Evolutionary conservation across 192 early-diverging fungal genomes (phyloP), one percentile per base, ranked within the genome.

Genomic region (Podila epigama): DNA sequence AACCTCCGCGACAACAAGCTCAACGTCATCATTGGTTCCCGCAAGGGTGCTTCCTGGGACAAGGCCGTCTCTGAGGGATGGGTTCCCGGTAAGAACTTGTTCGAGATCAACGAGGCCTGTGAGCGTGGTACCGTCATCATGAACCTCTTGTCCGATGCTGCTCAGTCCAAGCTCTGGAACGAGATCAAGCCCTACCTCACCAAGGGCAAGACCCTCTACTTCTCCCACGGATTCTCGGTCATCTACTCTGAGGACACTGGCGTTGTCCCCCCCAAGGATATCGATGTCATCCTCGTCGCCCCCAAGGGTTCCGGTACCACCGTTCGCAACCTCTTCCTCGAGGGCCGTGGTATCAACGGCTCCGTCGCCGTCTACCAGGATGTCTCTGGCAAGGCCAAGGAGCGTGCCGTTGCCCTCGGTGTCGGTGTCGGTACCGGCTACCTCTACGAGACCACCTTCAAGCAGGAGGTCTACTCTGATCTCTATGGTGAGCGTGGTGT

Each of bases 121-220:
- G 82, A 95, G 63, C 94, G 95, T 87, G 97, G 94, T 67, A 89
- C 91, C 71, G 88, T 98, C 79, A 88, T 98, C 82, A 90, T 96
- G 89, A 94, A 96, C 89, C 88, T 98, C 75, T 89, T 98, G 5
- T 97, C 96, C 10, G 97, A 98, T 83, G 97, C 97, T 61, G 94
- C 90, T 44, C 97, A 98, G 84, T 94, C 89, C 83, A 92, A 92
- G 63, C 86, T 91, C 77, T 98, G 97, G 96, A 84, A 89, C 78
- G 80, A 91, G 66, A 89, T 98, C 81, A 90, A 90, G 85, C 92
- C 93, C 48, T 91, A 89, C 83, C 80, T 98, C 68, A 97, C 95
- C 66, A 92, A 93, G 60, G 97, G 97, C 82, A 98, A 98, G 90
- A 97, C 97, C 20, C 92, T 98, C 57, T 98, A 97, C 89, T 98